phyloP scores from a whole-genome alignment of 139 green algal genomes.

The Zygnema circumcarinatum region DNA sequence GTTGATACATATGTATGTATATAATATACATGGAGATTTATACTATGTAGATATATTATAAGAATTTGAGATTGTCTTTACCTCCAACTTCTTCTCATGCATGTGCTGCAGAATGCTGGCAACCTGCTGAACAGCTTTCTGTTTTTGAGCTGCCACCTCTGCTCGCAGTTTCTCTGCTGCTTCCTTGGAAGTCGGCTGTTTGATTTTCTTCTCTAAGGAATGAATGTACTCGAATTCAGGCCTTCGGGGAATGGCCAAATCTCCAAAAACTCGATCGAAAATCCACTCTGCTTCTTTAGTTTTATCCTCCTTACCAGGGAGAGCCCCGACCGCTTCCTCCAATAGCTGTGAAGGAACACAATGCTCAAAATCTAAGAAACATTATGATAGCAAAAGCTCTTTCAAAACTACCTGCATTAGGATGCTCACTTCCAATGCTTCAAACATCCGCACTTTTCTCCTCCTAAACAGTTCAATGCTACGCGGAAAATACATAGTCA shows the following conservation, averaged over 20 bases:
- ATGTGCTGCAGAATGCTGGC: constrained; percentile 57
- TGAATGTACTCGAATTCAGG: constrained; percentile 10
- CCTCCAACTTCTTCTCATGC: constrained; percentile 68
- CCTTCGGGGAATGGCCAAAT: not conserved
- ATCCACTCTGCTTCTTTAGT: constrained; percentile 72
- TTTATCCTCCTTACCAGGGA: not conserved
- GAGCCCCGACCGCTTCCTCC: constrained; percentile 26
- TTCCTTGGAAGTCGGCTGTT: not conserved
- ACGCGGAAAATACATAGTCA: no score
- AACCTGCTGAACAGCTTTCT: constrained; percentile 58
- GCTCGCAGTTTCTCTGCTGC: constrained; percentile 33
- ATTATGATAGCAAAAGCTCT: constrained; percentile 22
- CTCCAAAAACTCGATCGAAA: constrained; percentile 58
- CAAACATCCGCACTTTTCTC: no score
- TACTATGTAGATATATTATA: no score
- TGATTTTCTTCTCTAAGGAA: not conserved
- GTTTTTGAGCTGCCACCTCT: constrained; percentile 69
- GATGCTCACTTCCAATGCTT: no score
- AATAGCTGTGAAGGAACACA: constrained; percentile 30
- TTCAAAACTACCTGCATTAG: no score
- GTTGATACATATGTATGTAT: no score
- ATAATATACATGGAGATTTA: no score
- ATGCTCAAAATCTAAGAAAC: constrained; percentile 1
- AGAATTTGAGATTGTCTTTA: no score
- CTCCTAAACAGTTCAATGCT: no score